Percentiles rank a stretch among this genome's conserved stretches.
Evolutionary conservation across 2,329 filamentous ascomycete species (phyloP).

Genomic region (Metarhizium rileyi): DNA sequence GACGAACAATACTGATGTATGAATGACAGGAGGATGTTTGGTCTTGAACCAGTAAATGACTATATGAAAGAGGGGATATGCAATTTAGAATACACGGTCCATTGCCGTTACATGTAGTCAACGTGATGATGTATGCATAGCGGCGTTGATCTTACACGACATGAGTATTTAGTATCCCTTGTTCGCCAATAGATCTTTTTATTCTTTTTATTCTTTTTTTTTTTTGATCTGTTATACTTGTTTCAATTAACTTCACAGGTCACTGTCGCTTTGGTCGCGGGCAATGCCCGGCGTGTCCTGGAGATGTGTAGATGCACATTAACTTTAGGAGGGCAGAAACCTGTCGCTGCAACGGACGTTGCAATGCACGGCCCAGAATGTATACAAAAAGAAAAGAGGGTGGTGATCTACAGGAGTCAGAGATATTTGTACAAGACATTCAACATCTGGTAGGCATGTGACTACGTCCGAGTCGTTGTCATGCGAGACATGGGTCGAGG

Average conservation of each 20-base stretch:
- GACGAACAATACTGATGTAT: conserved; percentile 6
- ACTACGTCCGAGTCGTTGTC: no score
- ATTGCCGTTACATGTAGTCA: neutral
- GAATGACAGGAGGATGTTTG: conserved; percentile 55
- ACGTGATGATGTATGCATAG: conserved; percentile 5
- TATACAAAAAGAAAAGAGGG: neutral
- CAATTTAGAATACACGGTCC: neutral
- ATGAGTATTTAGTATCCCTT: neutral
- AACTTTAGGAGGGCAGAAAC: no score
- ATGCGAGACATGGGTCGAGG: no score
- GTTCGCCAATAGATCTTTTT: neutral
- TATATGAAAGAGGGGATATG: neutral
- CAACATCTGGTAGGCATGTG: no score
- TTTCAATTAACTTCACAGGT: neutral
- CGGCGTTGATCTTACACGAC: conserved; percentile 3
- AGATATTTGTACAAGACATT: neutral
- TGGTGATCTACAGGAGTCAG: neutral
- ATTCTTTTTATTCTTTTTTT: neutral
- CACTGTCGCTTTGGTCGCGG: neutral
- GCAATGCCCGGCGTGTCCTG: neutral
- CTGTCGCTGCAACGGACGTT: neutral
- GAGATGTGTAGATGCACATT: neutral
- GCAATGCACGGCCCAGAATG: neutral
- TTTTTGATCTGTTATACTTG: neutral
- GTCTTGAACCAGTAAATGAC: conserved; percentile 37